Evolutionary conservation across 2,329 filamentous ascomycete genomes (phyloP), one percentile per base, ranked within the genome.

Genomic region (Basipetospora sp.): DNA sequence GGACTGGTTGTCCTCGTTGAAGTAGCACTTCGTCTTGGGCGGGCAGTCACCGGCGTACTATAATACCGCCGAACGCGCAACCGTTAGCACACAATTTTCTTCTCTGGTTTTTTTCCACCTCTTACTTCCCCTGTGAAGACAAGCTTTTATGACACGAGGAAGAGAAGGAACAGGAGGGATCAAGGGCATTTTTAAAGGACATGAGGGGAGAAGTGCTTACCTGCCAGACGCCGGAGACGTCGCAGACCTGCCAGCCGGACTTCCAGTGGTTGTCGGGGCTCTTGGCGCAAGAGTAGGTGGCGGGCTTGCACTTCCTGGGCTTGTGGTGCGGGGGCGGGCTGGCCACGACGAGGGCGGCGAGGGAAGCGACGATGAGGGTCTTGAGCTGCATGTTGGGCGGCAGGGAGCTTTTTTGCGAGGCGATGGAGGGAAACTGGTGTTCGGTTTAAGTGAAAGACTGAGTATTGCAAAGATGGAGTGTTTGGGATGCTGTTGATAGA

Each of bases 11-110:
- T 44, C 39, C 29, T 44, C 26, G 48, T 53, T 50, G 51, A 59
- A 60, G 48, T 52, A 51, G 49, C 57, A 60, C 27, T 45, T 27
- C 13, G 55, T 58, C 36, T 56, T 44, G 42, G 54, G 55, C 10
- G 56, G 55, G 42, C 57, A 60, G 38, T 41, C 38, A 9, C 57
- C 57, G 16, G 47, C 52, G 36, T 42, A 48, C 57, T 60, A 27
- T 8, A n/a, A n/a, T n/a, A n/a, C n/a, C n/a, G n/a, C n/a, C n/a
- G n/a, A n/a, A n/a, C n/a, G n/a, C n/a, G n/a, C n/a, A n/a, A n/a
- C n/a, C n/a, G n/a, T n/a, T n/a, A n/a, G 22, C 15, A 17, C n/a
- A 27, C 13, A 33, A 8, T n/a, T n/a, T n/a, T n/a, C n/a, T n/a
- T n/a, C 16, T 8, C 5, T 31, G 17, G 14, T n/a, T 13, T 30